phyloP scores from a whole-genome alignment of 306 rosid species.

The Vigna nakashimae region DNA sequence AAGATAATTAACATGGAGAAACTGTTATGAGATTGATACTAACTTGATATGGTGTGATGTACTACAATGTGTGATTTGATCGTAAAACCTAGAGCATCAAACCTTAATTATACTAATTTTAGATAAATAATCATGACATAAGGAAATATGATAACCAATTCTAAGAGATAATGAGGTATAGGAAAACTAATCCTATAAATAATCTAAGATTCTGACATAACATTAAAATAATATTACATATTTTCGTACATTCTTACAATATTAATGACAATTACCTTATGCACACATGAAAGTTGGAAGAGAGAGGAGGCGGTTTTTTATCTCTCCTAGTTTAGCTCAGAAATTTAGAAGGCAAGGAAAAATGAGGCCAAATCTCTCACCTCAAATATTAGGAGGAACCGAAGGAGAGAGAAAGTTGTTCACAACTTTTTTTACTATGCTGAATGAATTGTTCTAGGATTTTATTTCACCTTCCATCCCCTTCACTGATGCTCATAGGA shows the following conservation, averaged over 20 bases:
- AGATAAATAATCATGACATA: neutral
- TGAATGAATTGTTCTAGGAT: neutral
- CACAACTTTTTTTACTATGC: neutral
- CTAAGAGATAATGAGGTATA: neutral
- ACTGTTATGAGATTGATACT: neutral
- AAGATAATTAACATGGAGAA: slow-evolving; percentile 10
- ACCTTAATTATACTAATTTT: neutral
- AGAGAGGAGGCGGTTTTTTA: neutral
- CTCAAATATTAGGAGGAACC: too few relatives aligned
- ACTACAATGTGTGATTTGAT: neutral
- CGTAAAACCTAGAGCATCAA: neutral
- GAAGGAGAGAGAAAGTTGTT: neutral
- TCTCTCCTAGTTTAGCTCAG: neutral
- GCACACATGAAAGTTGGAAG: slow-evolving; percentile 11
- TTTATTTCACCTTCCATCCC: neutral
- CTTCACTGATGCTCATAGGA: neutral
- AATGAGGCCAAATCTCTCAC: neutral
- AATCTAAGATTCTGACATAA: neutral
- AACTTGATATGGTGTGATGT: neutral
- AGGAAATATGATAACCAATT: slow-evolving; percentile 2
- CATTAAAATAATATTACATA: neutral
- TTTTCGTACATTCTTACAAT: neutral
- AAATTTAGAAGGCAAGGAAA: neutral
- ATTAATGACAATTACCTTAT: slow-evolving; percentile 8
- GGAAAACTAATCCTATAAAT: neutral